phyloP scores from a whole-genome alignment of 345 rosid species.

The Toxicodendron radicans region DNA sequence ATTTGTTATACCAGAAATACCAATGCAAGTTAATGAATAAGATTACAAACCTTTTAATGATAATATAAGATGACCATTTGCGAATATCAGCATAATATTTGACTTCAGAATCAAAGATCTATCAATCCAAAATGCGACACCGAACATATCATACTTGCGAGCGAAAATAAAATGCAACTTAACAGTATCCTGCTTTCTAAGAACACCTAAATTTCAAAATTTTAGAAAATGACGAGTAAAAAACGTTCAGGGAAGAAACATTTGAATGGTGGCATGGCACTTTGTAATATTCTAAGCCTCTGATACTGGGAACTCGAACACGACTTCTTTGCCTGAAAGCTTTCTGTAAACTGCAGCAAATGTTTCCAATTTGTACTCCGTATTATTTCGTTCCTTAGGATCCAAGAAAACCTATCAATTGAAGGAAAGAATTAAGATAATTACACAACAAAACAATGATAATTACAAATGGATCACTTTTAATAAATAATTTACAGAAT shows the following conservation, averaged over 20 bases:
- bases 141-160: neutral
- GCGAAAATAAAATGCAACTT: constrained; percentile 9
- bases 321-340: constrained; percentile 78
- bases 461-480: neutral
- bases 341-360: constrained; percentile 79
- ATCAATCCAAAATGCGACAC: constrained; percentile 2
- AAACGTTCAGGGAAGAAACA: neutral
- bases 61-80: no score
- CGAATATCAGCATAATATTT: neutral
- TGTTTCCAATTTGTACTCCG: constrained; percentile 77
- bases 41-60: no score
- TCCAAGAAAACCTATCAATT: constrained; percentile 66
- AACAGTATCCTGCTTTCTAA: constrained; percentile 13
- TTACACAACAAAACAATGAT: neutral
- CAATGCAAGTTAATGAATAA: no score
- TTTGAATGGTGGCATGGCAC: constrained; percentile 7
- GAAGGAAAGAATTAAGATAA: neutral
- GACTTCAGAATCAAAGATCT: constrained; percentile 1
- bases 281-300: constrained; percentile 43
- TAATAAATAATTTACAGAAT: neutral
- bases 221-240: constrained; percentile 10
- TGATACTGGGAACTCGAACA: constrained; percentile 66
- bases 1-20: no score
- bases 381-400: constrained; percentile 76
- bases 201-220: constrained; percentile 26